Evolutionary conservation across 2,329 filamentous ascomycete species (phyloP).

Genomic region (Sphaerostilbella broomeana): DNA sequence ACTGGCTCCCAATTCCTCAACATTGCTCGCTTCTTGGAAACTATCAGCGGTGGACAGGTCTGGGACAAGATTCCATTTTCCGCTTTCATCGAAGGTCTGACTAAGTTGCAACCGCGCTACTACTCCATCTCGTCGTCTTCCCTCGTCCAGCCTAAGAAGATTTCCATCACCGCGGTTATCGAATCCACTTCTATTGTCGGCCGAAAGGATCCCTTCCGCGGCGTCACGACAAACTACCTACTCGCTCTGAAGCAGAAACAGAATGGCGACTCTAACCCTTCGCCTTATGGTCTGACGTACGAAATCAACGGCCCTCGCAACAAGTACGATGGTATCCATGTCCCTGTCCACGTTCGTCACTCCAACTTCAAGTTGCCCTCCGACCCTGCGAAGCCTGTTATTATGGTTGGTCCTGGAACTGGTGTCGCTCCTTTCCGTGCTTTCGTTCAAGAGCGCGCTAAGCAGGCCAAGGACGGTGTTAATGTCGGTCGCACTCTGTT

Average conservation of each 20-base stretch:
- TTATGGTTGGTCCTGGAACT: slow-evolving; percentile 93
- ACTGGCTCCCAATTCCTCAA: slow-evolving; percentile 78
- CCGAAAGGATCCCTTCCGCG: slow-evolving; percentile 74
- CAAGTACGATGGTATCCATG: slow-evolving; percentile 93
- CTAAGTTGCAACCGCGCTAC: slow-evolving; percentile 94
- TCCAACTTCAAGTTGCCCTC: slow-evolving; percentile 99
- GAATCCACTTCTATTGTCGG: slow-evolving; percentile 75
- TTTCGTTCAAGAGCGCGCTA: slow-evolving; percentile 89
- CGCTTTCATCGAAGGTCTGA: slow-evolving; percentile 84
- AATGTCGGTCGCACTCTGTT: slow-evolving; percentile 80
- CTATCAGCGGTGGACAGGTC: slow-evolving; percentile 62
- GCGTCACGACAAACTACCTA: slow-evolving; percentile 95
- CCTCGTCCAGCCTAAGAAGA: slow-evolving; percentile 85
- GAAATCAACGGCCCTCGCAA: slow-evolving; percentile 83
- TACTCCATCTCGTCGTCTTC: slow-evolving; percentile 99
- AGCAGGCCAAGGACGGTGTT: slow-evolving; percentile 71
- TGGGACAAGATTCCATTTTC: slow-evolving; percentile 91
- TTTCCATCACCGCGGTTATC: slow-evolving; percentile 91
- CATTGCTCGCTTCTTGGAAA: slow-evolving; percentile 76
- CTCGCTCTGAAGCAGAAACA: slow-evolving; percentile 95
- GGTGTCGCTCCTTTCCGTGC: slow-evolving; percentile 94
- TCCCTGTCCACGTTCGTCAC: slow-evolving; percentile 92
- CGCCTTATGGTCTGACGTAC: slow-evolving; percentile 79
- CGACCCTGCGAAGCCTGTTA: slow-evolving; percentile 86
- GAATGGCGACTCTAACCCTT: slow-evolving; percentile 74